These are phyloP conservation scores for Ganoderma lingzhi DNA, from an alignment of 1,284 basidiomycete genomes.

Conservation along the genomic window DNA sequence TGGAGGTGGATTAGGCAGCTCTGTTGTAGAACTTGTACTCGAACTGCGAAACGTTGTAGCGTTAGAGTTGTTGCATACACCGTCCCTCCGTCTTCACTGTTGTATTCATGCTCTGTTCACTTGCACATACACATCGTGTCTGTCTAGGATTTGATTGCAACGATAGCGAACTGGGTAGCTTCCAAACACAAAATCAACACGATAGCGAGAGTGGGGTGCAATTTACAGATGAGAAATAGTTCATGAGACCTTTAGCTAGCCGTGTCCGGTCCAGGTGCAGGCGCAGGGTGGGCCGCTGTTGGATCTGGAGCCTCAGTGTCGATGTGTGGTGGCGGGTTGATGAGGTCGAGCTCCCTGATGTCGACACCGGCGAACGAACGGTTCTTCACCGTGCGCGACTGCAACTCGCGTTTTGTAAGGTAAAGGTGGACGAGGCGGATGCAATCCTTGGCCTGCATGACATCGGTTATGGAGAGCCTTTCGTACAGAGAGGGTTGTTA, in stretches of 20 bases:
- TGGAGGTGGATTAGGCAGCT: constrained; percentile 55
- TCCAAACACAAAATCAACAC: not conserved
- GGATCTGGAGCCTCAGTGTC: not conserved
- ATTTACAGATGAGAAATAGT: not conserved
- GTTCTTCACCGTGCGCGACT: constrained; percentile 69
- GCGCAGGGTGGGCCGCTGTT: not conserved
- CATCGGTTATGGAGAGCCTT: not conserved
- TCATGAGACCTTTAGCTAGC: not conserved
- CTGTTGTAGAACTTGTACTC: constrained; percentile 22
- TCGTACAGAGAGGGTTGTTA: constrained; percentile 16
- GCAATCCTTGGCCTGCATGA: constrained; percentile 67
- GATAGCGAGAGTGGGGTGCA: constrained; percentile 1
- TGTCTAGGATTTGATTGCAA: constrained; percentile 6
- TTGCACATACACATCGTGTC: not conserved
- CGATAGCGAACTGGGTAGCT: not conserved
- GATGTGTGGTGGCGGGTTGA: constrained; percentile 41
- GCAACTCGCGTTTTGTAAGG: constrained; percentile 73
- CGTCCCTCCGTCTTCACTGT: constrained; percentile 14
- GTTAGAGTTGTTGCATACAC: constrained; percentile 29
- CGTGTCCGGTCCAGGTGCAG: not conserved
- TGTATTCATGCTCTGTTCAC: constrained; percentile 24
- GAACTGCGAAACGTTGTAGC: constrained; percentile 32
- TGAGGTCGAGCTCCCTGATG: constrained; percentile 67
- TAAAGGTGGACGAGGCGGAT: constrained; percentile 71
- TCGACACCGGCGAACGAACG: constrained; percentile 77